These are phyloP conservation scores for Tinospora cordifolia DNA, from an alignment of 164 flowering plant genomes.

Conservation along the genomic window DNA sequence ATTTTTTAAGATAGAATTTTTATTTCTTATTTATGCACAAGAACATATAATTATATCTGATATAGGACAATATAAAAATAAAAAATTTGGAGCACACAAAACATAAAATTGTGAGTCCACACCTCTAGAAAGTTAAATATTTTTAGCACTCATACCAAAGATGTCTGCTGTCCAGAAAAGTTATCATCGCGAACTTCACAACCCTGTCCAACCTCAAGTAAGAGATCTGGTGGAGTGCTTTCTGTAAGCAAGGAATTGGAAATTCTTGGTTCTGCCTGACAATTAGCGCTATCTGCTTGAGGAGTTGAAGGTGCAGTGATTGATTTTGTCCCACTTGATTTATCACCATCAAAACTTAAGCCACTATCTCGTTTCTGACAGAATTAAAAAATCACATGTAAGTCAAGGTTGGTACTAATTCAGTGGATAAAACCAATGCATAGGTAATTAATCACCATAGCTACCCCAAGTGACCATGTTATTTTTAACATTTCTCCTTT, in stretches of 20 bases:
- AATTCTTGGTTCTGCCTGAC: conserved; percentile 50
- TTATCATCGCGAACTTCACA: conserved; percentile 44
- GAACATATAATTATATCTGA: neutral
- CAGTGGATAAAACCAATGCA: no score
- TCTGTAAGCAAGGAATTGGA: conserved; percentile 56
- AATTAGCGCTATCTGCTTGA: conserved; percentile 57
- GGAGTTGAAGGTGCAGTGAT: conserved; percentile 84
- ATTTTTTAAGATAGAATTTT: neutral
- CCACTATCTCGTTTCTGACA: conserved; percentile 78
- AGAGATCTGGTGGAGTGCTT: conserved; percentile 50
- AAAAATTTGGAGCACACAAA: neutral
- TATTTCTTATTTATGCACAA: neutral
- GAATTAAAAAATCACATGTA: neutral
- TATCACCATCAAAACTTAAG: conserved; percentile 56
- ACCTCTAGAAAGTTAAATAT: neutral
- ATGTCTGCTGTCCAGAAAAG: conserved; percentile 52
- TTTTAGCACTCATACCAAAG: conserved; percentile 47
- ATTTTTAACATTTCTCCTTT: no score
- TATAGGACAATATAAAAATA: neutral
- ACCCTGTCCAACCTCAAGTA: conserved; percentile 42
- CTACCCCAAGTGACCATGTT: no score
- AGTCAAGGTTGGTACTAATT: neutral
- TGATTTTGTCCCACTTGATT: conserved; percentile 81
- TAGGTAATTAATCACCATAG: no score
- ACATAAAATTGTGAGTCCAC: neutral